These are phyloP conservation scores for Acacia confusa DNA, from an alignment of 306 rosid species.

Conservation along the genomic window DNA sequence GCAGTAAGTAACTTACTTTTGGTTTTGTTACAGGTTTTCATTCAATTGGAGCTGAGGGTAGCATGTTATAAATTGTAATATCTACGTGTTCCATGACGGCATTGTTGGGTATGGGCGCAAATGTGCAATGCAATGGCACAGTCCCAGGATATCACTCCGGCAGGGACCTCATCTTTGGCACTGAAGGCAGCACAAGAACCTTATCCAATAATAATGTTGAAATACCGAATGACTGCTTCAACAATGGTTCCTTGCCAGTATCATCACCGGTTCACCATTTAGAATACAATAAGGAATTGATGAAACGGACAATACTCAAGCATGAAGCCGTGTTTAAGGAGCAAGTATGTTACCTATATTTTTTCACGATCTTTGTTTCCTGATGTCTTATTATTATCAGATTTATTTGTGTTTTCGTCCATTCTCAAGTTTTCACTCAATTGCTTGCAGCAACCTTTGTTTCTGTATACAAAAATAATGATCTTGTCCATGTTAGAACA, in stretches of 20 bases:
- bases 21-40: constrained; percentile 36
- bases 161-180: constrained; percentile 35
- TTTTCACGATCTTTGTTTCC: not conserved
- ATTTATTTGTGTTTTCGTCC: constrained; percentile 1
- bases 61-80: constrained; percentile 29
- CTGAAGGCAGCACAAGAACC: constrained; percentile 50
- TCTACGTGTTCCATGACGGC: constrained; percentile 39
- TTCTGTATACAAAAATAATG: not conserved
- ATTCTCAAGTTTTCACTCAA: constrained; percentile 11
- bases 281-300: constrained; percentile 45
- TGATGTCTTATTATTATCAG: constrained; percentile 3
- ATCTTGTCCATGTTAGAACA: not conserved
- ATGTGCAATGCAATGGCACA: constrained; percentile 41
- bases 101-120: constrained; percentile 49
- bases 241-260: constrained; percentile 31
- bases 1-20: not conserved
- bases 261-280: constrained; percentile 33
- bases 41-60: constrained; percentile 28
- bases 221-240: constrained; percentile 22
- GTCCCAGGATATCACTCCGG: constrained; percentile 35
- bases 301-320: constrained; percentile 66
- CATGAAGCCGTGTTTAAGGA: constrained; percentile 64
- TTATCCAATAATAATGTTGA: constrained; percentile 30
- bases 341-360: constrained; percentile 51
- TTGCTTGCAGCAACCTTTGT: not conserved